Conservation (phyloP, 2,329 filamentous ascomycete genomes). For the Colletotrichum australisinense region DNA sequence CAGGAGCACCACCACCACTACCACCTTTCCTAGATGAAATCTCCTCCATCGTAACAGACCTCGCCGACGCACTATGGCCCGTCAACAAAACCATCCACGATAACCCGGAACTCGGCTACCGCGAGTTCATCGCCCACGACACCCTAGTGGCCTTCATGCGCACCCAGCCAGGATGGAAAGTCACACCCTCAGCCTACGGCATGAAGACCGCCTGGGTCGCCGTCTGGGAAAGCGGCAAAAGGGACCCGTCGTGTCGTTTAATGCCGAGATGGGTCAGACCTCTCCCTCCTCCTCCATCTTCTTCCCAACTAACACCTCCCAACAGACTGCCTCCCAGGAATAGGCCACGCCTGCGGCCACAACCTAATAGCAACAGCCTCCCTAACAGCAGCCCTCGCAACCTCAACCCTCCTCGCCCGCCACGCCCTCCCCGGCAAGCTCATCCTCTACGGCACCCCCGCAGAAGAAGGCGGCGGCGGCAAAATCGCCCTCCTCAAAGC, state of each 20-base stretch:
- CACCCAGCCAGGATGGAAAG: slow-evolving; percentile 57
- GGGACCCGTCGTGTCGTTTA: slow-evolving; percentile 60
- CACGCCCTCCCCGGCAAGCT: slow-evolving; percentile 55
- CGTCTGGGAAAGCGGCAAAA: slow-evolving; percentile 57
- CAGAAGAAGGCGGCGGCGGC: slow-evolving; percentile 58
- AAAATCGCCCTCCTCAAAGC: slow-evolving; percentile 41
- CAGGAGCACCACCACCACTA: not conserved
- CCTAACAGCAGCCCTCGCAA: slow-evolving; percentile 57
- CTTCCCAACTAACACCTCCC: slow-evolving; percentile 28
- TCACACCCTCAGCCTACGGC: slow-evolving; percentile 62
- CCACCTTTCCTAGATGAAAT: slow-evolving; percentile 19
- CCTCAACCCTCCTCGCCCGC: slow-evolving; percentile 53
- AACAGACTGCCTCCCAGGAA: slow-evolving; percentile 59
- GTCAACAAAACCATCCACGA: slow-evolving; percentile 38
- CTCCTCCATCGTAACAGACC: slow-evolving; percentile 10
- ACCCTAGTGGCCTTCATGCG: slow-evolving; percentile 60
- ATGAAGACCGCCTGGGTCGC: slow-evolving; percentile 65
- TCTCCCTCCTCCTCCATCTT: not conserved
- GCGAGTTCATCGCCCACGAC: slow-evolving; percentile 47
- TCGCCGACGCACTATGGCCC: slow-evolving; percentile 33
- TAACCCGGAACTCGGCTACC: slow-evolving; percentile 43
- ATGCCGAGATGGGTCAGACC: slow-evolving; percentile 56
- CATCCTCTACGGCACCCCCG: slow-evolving; percentile 63
- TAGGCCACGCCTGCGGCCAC: slow-evolving; percentile 67
- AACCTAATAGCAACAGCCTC: slow-evolving; percentile 64